Base-by-base conservation (phyloP, 2,329 filamentous ascomycete genomes). In the Aspergillus glaucus region DNA sequence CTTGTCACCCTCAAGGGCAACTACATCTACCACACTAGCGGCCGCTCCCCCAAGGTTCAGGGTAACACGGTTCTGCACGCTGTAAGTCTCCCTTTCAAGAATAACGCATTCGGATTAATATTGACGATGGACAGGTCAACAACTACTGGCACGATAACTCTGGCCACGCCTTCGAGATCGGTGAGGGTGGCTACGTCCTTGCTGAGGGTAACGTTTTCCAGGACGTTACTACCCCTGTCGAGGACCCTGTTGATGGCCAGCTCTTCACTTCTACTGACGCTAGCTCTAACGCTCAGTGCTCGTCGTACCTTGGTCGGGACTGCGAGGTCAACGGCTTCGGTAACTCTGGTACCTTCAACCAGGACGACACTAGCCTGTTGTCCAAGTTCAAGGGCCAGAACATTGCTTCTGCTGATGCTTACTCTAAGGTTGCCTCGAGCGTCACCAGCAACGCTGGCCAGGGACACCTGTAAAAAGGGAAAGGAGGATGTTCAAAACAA, bases 181-280 rank as follows among this genome's bases (percentile, higher is more conserved):
- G 69, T 46, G 43, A 61, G 5, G 73, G 72, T 39, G 67, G 57
- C 45, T 69, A 68, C 55, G 72, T 79, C 40, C 68, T 82, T 19
- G 75, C 75, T 2, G 79, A 82, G 66, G 80, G 79, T 34, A 81
- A 79, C 57, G 66, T 78, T 43, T 82, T 81, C 71, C 74, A 80
- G 64, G 76, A 79, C 56, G 73, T 82, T 47, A 61, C 64, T 12
- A 66, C 67, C 17, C 62, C 70, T 17, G 63, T 76, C 43, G 69
- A 75, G 50, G 55, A 61, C 14, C 61, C 53, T 14, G 64, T 69
- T 47, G 55, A 58, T n/a, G 74, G 72, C 6, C 50, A 68, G 52
- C 55, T 74, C 43, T 75, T 74, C 54, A 66, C 68, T 14, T 53
- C 62, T 1, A 65, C 67, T 6, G 55, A 50, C 41, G 51, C 65